These are phyloP conservation scores for Clonostachys chloroleuca DNA, from an alignment of 2,329 filamentous ascomycete species.

Conservation along the genomic window DNA sequence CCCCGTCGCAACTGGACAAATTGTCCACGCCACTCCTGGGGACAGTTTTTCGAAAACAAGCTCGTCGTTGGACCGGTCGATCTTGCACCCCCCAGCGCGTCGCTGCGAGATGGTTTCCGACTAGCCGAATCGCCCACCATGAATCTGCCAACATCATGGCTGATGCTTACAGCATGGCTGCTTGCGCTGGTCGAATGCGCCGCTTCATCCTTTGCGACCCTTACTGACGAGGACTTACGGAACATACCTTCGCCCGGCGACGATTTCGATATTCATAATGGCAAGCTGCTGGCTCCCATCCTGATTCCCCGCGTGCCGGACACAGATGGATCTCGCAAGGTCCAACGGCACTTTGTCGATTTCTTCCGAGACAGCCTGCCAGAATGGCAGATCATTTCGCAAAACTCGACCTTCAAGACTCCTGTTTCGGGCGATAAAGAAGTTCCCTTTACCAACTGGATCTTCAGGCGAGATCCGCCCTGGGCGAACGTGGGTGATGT, in stretches of 20 bases:
- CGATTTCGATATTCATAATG: constrained; percentile 75
- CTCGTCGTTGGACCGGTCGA: too few relatives aligned
- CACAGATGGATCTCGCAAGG: constrained; percentile 67
- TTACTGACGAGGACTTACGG: constrained; percentile 73
- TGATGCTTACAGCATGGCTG: constrained; percentile 2
- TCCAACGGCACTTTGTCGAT: constrained; percentile 75
- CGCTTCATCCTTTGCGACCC: constrained; percentile 30
- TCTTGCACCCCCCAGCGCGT: too few relatives aligned
- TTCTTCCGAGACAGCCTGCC: constrained; percentile 77
- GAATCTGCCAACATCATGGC: constrained; percentile 4
- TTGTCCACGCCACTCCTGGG: too few relatives aligned
- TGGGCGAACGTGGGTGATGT: constrained; percentile 70
- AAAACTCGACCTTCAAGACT: constrained; percentile 86
- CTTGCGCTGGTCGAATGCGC: constrained; percentile 15
- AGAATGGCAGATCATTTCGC: constrained; percentile 74
- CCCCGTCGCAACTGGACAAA: too few relatives aligned
- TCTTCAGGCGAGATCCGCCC: constrained; percentile 84
- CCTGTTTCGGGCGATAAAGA: constrained; percentile 67
- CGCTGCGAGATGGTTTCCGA: background rate
- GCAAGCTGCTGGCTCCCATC: constrained; percentile 78
- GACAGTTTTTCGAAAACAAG: too few relatives aligned
- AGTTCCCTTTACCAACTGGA: constrained; percentile 82
- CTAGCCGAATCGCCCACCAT: constrained; percentile 7
- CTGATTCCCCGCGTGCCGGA: constrained; percentile 85
- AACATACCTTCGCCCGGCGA: constrained; percentile 66